Evolutionary conservation across 257 asterid species (phyloP).

Genomic region (Leptodermis oblonga): DNA sequence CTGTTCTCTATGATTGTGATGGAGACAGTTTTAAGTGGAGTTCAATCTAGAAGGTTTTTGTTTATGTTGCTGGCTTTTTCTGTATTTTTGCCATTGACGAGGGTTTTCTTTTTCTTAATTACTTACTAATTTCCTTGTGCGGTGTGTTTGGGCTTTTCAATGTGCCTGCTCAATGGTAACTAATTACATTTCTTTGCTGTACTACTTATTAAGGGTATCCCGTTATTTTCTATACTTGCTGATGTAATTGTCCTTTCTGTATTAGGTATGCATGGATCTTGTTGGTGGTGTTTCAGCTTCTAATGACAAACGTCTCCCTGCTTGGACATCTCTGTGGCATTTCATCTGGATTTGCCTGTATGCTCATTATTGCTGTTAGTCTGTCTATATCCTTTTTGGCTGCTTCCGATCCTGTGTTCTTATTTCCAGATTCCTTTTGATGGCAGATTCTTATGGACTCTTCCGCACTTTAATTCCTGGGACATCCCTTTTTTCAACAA

Average conservation of each 20-base stretch:
- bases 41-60: conserved; percentile 78
- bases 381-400: not conserved
- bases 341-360: conserved; percentile 87
- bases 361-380: conserved; percentile 20
- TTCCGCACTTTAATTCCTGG: conserved; percentile 38
- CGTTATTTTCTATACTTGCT: not conserved
- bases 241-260: conserved; percentile 14
- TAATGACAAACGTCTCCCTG: conserved; percentile 79
- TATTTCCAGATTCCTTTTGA: conserved; percentile 11
- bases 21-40: conserved; percentile 91
- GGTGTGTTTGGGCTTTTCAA: conserved; percentile 93
- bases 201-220: conserved; percentile 5
- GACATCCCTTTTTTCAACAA: conserved; percentile 33
- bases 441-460: conserved; percentile 41
- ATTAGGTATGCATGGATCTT: conserved; percentile 78
- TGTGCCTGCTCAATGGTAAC: conserved; percentile 90
- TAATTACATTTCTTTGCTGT: conserved; percentile 14
- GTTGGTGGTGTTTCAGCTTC: conserved; percentile 76
- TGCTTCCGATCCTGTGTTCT: not conserved
- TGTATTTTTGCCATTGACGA: not conserved
- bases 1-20: conserved; percentile 94
- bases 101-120: conserved; percentile 7
- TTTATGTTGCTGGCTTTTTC: conserved; percentile 15
- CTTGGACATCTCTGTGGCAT: conserved; percentile 63
- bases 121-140: conserved; percentile 33